Evolutionary conservation across 345 rosid species (phyloP).

Genomic region (Eucalyptus urophylla): DNA sequence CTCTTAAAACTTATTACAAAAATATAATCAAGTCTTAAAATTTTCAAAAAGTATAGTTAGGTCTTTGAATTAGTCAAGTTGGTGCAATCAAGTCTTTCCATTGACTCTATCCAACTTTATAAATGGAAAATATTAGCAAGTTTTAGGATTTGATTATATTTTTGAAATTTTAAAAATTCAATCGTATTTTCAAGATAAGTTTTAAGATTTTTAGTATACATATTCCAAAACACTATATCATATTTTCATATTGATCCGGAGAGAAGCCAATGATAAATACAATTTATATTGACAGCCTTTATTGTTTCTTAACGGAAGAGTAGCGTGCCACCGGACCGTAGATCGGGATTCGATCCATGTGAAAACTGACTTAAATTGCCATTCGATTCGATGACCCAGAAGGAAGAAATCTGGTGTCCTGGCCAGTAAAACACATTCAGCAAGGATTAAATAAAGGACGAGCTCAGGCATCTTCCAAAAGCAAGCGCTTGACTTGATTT

Average conservation of each 20-base stretch:
- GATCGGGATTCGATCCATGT: neutral
- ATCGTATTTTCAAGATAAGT: too few species aligned
- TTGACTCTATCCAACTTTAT: neutral
- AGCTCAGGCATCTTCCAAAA: neutral
- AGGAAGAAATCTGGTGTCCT: neutral
- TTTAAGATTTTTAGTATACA: too few species aligned
- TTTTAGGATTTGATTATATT: neutral
- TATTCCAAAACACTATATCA: too few species aligned
- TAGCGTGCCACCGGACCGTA: neutral
- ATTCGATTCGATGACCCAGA: neutral
- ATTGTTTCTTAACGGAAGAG: neutral
- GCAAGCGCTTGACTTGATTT: neutral
- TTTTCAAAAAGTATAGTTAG: fast-evolving
- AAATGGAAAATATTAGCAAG: too few species aligned
- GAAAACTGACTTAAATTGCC: neutral
- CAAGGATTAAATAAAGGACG: neutral
- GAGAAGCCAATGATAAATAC: neutral
- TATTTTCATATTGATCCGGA: neutral
- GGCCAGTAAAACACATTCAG: neutral
- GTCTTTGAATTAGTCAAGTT: too few species aligned
- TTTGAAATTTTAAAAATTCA: too few species aligned
- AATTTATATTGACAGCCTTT: neutral
- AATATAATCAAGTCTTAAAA: too few species aligned
- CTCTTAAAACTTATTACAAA: too few species aligned
- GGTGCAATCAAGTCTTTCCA: neutral